These are phyloP conservation scores for Candida alai DNA, from an alignment of 805 yeast genomes.

Conservation along the genomic window DNA sequence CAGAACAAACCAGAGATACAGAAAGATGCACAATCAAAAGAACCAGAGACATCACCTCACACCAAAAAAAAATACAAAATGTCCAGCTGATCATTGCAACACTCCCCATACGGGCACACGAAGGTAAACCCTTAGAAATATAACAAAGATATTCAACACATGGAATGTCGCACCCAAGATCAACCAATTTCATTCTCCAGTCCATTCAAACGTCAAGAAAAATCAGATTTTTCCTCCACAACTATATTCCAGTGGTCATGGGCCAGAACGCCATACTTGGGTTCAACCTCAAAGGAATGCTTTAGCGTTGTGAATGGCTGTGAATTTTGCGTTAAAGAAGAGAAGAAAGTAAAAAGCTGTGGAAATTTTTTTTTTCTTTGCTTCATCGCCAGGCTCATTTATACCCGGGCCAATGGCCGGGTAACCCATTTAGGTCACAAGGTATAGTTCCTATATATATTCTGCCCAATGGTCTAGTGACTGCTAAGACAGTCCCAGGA, in stretches of 20 bases:
- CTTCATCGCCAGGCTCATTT: too few species aligned
- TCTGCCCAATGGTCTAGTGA: too few species aligned
- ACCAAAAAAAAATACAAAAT: slow-evolving; percentile 21
- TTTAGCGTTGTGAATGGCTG: slow-evolving; percentile 59
- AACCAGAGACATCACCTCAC: too few species aligned
- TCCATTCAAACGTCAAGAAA: slow-evolving; percentile 40
- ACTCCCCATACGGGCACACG: slow-evolving; percentile 72
- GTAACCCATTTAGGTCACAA: slow-evolving; percentile 16
- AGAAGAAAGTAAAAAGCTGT: slow-evolving; percentile 6
- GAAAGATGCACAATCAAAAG: too few species aligned
- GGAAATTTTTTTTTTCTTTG: slow-evolving; percentile 2
- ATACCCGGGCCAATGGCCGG: slow-evolving; percentile 17
- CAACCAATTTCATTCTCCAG: slow-evolving; percentile 58
- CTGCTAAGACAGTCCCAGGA: too few species aligned
- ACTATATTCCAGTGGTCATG: slow-evolving; percentile 63
- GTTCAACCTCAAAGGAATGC: slow-evolving; percentile 70
- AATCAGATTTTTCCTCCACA: slow-evolving; percentile 30
- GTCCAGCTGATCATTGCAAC: slow-evolving; percentile 64
- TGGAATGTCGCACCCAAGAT: slow-evolving; percentile 76
- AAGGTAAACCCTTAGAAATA: slow-evolving; percentile 65
- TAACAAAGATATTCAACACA: slow-evolving; percentile 40
- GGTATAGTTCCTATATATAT: too few species aligned
- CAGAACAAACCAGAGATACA: too few species aligned
- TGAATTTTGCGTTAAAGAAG: slow-evolving; percentile 54
- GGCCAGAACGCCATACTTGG: slow-evolving; percentile 64